Conservation (phyloP, 305 asterid species). For the Stenogyne calaminthoides region DNA sequence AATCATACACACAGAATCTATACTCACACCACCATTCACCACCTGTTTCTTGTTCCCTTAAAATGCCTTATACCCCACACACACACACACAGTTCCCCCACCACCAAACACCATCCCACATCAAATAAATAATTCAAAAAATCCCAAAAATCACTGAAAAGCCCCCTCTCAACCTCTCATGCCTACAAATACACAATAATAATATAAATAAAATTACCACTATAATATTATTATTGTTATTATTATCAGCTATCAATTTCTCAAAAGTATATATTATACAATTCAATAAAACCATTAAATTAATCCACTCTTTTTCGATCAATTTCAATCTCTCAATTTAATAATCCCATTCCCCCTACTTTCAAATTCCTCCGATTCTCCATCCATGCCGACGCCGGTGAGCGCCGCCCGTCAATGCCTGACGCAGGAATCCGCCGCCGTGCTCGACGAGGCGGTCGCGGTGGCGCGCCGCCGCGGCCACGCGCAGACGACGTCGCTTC, state of each 20-base stretch:
- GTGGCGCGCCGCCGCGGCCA: conserved; percentile 93
- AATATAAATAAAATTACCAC: neutral
- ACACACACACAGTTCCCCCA: conserved; percentile 37
- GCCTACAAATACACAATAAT: conserved; percentile 3
- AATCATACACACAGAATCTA: conserved; percentile 31
- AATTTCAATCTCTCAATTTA: neutral
- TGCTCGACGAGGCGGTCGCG: conserved; percentile 77
- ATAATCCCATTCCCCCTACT: neutral
- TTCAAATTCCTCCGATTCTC: neutral
- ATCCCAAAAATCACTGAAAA: conserved; percentile 30
- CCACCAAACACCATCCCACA: conserved; percentile 44
- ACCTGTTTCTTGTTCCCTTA: conserved; percentile 27
- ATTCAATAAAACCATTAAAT: conserved; percentile 2
- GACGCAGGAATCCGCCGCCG: conserved; percentile 62
- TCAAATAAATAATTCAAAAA: conserved; percentile 30
- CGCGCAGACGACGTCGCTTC: conserved; percentile 89
- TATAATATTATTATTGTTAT: neutral
- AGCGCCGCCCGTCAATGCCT: conserved; percentile 87
- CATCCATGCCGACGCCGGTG: conserved; percentile 84
- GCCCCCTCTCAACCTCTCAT: conserved; percentile 36
- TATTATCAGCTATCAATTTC: conserved; percentile 28
- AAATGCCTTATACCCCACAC: conserved; percentile 40
- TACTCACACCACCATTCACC: conserved; percentile 24
- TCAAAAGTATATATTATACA: neutral
- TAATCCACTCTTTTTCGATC: neutral